Percentiles rank a stretch among this genome's conserved stretches.
These are phyloP conservation scores for Fusarium humuli DNA, from an alignment of 2,329 filamentous ascomycete genomes.

Conservation along the genomic window DNA sequence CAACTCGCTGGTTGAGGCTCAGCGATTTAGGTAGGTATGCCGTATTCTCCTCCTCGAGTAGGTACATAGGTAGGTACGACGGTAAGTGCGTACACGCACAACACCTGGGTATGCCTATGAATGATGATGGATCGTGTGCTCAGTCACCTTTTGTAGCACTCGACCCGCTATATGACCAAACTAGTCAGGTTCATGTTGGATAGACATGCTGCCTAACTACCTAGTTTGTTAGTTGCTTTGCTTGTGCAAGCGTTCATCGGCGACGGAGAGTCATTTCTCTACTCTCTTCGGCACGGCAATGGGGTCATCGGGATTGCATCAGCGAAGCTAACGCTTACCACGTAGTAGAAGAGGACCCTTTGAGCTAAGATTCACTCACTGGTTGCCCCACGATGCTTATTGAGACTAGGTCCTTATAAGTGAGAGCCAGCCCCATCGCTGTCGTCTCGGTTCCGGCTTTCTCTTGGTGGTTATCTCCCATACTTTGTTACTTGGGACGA, in stretches of 20 bases:
- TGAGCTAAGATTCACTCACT: slow-evolving; percentile 12
- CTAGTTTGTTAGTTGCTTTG: neutral
- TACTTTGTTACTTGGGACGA: slow-evolving; percentile 8
- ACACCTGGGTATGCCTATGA: slow-evolving; percentile 2
- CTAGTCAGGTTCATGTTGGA: neutral
- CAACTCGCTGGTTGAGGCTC: slow-evolving; percentile 11
- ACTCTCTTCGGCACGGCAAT: neutral
- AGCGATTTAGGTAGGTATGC: neutral
- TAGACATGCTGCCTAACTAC: neutral
- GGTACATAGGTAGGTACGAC: neutral
- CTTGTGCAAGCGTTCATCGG: neutral
- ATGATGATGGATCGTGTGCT: slow-evolving; percentile 30
- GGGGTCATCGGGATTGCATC: slow-evolving; percentile 27
- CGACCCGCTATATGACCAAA: slow-evolving; percentile 8
- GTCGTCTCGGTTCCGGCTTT: slow-evolving; percentile 11
- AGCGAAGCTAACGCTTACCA: slow-evolving; percentile 25
- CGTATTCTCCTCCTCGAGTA: neutral
- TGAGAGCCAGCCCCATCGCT: slow-evolving; percentile 26
- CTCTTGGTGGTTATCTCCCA: slow-evolving; percentile 6
- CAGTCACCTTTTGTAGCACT: slow-evolving; percentile 26
- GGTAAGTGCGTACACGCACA: slow-evolving; percentile 25
- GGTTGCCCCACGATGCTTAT: slow-evolving; percentile 25
- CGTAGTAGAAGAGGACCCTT: slow-evolving; percentile 20
- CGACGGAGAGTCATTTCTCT: slow-evolving; percentile 23
- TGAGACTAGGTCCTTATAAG: slow-evolving; percentile 31